Evolutionary conservation across 1,284 basidiomycete genomes (phyloP).

Genomic region (Apiotrichum brassicae): DNA sequence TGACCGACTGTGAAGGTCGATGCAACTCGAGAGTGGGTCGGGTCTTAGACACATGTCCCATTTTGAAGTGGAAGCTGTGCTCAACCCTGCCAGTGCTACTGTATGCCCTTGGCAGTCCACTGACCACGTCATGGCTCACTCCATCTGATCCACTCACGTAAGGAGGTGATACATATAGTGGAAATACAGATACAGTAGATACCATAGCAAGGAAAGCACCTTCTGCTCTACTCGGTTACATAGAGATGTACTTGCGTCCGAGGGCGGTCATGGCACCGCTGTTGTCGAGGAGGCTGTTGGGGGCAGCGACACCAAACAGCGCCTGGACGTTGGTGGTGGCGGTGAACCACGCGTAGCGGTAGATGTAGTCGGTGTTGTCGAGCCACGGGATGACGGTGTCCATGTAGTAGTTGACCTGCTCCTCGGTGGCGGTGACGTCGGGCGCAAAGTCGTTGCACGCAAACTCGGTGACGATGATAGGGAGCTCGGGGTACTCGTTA

Average conservation of each 20-base stretch:
- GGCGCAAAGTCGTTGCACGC: background rate
- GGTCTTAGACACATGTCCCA: no score
- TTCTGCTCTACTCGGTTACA: background rate
- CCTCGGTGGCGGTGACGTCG: conserved; percentile 15
- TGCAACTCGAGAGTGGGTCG: no score
- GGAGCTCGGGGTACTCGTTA: conserved; percentile 17
- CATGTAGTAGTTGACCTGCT: conserved; percentile 40
- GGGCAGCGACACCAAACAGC: conserved; percentile 21
- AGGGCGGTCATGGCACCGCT: background rate
- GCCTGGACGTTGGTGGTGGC: conserved; percentile 1
- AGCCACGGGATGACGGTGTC: conserved; percentile 17
- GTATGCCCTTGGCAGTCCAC: no score
- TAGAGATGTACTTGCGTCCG: background rate
- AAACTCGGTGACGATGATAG: conserved; percentile 20
- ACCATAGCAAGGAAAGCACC: no score
- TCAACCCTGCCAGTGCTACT: no score
- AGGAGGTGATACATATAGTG: no score
- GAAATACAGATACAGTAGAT: no score
- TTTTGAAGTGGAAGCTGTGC: no score
- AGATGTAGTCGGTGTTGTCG: conserved; percentile 19
- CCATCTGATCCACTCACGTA: no score
- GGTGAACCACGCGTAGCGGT: conserved; percentile 1
- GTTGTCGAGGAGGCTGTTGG: conserved; percentile 17
- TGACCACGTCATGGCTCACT: no score
- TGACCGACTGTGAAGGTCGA: no score